Percentiles rank a stretch among this genome's conserved stretches.
Conservation (phyloP, 2,329 filamentous ascomycete genomes). For the Botrytis elliptica region DNA sequence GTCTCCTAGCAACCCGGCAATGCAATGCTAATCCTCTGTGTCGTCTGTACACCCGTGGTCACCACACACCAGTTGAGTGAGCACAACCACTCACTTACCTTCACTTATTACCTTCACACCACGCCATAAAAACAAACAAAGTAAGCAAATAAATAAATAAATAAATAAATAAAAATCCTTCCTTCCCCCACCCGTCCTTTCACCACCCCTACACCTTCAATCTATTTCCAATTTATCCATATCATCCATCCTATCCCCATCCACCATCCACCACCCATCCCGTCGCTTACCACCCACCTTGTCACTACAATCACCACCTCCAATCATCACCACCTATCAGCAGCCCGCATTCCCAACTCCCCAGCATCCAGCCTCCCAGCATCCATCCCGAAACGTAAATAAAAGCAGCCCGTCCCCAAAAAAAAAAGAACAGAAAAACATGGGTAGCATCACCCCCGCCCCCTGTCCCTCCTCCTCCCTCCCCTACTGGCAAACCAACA, state of each 20-base stretch:
- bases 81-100: not conserved
- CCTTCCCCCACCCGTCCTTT: not conserved
- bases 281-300: not conserved
- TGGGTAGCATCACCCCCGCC: constrained; percentile 29
- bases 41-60: not conserved
- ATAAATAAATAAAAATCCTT: not conserved
- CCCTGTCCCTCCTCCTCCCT: constrained; percentile 4
- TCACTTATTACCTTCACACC: not conserved
- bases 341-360: not conserved
- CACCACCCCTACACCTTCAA: not conserved
- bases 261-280: not conserved
- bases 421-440: constrained; percentile 15
- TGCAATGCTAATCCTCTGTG: not conserved
- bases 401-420: too few relatives aligned
- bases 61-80: not conserved
- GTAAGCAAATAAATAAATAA: not conserved
- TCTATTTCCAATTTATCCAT: constrained; percentile 10
- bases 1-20: not conserved
- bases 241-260: not conserved
- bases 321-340: not conserved
- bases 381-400: too few relatives aligned
- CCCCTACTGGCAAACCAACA: constrained; percentile 83
- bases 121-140: not conserved
- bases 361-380: not conserved
- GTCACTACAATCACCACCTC: not conserved